Percentiles rank a stretch among this genome's conserved stretches.
Evolutionary conservation across 345 rosid species (phyloP).

Genomic region (Lumnitzera racemosa): DNA sequence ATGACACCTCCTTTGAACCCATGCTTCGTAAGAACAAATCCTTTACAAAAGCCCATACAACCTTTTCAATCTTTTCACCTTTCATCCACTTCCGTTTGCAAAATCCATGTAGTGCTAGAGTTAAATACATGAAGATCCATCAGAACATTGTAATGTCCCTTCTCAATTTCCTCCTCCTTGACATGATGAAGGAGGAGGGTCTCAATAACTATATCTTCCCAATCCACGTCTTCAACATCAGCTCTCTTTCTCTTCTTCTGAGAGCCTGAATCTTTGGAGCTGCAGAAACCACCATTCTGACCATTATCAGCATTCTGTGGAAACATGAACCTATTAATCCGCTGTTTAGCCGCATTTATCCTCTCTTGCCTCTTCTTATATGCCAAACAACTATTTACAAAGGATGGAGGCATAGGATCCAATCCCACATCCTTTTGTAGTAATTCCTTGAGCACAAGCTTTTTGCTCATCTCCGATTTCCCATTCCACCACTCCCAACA

Average conservation of each 20-base stretch:
- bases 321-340: slow-evolving; percentile 39
- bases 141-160: slow-evolving; percentile 67
- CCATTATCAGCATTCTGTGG: slow-evolving; percentile 22
- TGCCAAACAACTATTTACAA: slow-evolving; percentile 37
- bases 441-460: slow-evolving; percentile 54
- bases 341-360: slow-evolving; percentile 57
- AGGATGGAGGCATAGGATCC: slow-evolving; percentile 61
- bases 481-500: slow-evolving; percentile 76
- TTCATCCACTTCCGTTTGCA: no score
- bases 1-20: no score
- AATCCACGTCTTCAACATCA: slow-evolving; percentile 36
- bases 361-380: slow-evolving; percentile 47
- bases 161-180: slow-evolving; percentile 72
- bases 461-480: slow-evolving; percentile 57
- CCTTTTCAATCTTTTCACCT: no score
- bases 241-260: slow-evolving; percentile 41
- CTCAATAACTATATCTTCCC: slow-evolving; percentile 88
- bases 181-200: slow-evolving; percentile 63
- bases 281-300: slow-evolving; percentile 4
- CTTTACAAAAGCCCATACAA: no score
- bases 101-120: slow-evolving; percentile 27
- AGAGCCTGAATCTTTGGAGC: slow-evolving; percentile 4
- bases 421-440: slow-evolving; percentile 72
- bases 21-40: no score
- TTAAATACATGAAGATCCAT: slow-evolving; percentile 60